Evolutionary conservation across 306 rosid species (phyloP).

Genomic region (Pachyrhizus erosus): DNA sequence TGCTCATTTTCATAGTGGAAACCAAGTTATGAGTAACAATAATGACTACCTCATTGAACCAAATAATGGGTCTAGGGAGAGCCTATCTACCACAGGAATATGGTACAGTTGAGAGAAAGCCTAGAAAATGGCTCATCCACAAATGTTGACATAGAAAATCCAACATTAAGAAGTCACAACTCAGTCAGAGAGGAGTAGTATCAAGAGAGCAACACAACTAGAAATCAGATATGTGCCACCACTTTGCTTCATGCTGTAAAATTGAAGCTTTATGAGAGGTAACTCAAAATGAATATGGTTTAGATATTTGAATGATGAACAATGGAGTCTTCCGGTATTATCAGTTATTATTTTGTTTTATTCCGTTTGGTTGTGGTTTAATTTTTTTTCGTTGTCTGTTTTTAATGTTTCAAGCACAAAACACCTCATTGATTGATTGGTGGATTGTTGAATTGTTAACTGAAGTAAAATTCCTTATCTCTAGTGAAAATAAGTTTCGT

Average conservation of each 20-base stretch:
- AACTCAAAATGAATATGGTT: neutral
- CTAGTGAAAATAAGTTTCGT: neutral
- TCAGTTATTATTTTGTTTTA: neutral
- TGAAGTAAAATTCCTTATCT: neutral
- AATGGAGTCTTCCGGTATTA: neutral
- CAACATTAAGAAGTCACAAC: conserved; percentile 12
- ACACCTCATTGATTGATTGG: conserved; percentile 4
- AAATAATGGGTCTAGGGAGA: conserved; percentile 31
- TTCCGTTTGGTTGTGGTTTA: neutral
- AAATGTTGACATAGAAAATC: conserved; percentile 25
- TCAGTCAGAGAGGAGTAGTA: conserved; percentile 29
- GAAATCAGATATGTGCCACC: conserved; percentile 11
- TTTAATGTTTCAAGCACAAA: conserved; percentile 5
- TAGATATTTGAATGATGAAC: neutral
- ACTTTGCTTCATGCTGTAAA: neutral
- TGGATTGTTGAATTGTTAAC: neutral
- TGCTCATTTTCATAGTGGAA: conserved; percentile 39
- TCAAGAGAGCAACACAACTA: conserved; percentile 17
- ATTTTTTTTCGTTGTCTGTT: neutral
- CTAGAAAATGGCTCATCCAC: conserved; percentile 33
- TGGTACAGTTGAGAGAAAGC: conserved; percentile 31
- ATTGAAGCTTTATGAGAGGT: conserved; percentile 2
- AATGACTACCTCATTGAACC: conserved; percentile 36
- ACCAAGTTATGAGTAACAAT: conserved; percentile 18
- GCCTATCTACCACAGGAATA: neutral